These are phyloP conservation scores for Trichoderma virens DNA, from an alignment of 495 filamentous ascomycete genomes.

Conservation along the genomic window DNA sequence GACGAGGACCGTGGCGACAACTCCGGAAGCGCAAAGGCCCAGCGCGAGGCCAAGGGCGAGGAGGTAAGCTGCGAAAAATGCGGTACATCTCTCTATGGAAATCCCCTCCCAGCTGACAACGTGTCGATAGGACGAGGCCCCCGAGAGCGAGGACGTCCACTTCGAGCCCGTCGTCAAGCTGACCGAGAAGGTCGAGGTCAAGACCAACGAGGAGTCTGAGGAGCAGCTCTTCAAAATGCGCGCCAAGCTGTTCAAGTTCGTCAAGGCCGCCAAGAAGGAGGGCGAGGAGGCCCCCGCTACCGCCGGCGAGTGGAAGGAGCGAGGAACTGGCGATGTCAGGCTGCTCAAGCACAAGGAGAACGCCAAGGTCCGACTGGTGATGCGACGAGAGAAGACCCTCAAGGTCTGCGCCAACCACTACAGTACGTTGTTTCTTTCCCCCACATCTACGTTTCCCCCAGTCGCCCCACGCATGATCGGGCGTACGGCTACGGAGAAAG, in stretches of 20 bases:
- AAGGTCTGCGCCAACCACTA: constrained; percentile 99
- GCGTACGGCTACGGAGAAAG: neutral
- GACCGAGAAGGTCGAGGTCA: constrained; percentile 90
- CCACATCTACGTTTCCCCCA: neutral
- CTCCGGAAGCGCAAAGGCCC: constrained; percentile 79
- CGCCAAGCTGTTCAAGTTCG: constrained; percentile 98
- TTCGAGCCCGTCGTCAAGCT: constrained; percentile 94
- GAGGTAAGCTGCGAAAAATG: no score
- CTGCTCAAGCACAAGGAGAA: constrained; percentile 98
- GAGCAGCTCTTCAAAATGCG: constrained; percentile 99
- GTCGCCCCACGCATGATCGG: neutral
- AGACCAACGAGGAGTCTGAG: constrained; percentile 98
- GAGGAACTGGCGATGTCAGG: constrained; percentile 92
- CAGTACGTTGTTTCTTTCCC: constrained; percentile 51
- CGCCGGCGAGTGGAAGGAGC: constrained; percentile 95
- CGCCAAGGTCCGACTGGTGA: constrained; percentile 93
- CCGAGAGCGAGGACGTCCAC: constrained; percentile 84
- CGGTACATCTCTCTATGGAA: no score
- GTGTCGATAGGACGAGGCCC: constrained; percentile 52
- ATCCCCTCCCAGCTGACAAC: no score
- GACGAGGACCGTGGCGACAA: constrained; percentile 64
- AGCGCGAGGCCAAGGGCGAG: constrained; percentile 55
- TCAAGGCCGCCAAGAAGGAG: constrained; percentile 34
- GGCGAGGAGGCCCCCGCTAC: constrained; percentile 31
- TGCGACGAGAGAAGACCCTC: constrained; percentile 98